phyloP scores from a whole-genome alignment of 2,329 filamentous ascomycete species.

The Colletotrichum eleusines region DNA sequence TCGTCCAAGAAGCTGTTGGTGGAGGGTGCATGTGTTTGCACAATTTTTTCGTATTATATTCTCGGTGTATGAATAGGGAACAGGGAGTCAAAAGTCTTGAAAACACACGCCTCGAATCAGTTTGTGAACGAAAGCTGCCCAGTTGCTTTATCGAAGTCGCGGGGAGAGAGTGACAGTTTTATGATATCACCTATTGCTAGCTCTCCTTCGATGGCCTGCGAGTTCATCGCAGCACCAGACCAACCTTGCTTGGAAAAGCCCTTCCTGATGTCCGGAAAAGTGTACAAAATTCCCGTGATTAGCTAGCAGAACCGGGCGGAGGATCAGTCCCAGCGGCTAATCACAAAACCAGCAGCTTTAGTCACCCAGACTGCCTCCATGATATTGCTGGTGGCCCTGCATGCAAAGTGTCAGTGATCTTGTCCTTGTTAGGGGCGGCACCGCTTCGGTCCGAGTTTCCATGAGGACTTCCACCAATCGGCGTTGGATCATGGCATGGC shows the following conservation, averaged over 20 bases:
- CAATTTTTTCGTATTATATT: background rate
- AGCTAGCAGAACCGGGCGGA: background rate
- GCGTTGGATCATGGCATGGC: background rate
- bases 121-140: background rate
- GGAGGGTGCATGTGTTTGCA: background rate
- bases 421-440: slow-evolving; percentile 25
- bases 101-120: no score
- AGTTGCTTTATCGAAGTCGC: background rate
- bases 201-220: background rate
- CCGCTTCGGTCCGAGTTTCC: slow-evolving; percentile 14
- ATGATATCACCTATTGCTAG: background rate
- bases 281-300: no score
- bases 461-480: slow-evolving; percentile 33
- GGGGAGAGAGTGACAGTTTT: background rate
- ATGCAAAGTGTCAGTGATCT: slow-evolving; percentile 28
- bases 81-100: background rate
- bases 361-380: background rate
- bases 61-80: slow-evolving; percentile 8
- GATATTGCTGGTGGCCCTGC: slow-evolving; percentile 1
- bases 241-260: no score
- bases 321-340: background rate
- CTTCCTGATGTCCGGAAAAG: no score
- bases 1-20: rapidly evolving
- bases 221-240: no score
- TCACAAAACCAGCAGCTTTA: background rate